phyloP scores from a whole-genome alignment of 176 grass and related monocot species.

The Hsuehochloa calcarea region DNA sequence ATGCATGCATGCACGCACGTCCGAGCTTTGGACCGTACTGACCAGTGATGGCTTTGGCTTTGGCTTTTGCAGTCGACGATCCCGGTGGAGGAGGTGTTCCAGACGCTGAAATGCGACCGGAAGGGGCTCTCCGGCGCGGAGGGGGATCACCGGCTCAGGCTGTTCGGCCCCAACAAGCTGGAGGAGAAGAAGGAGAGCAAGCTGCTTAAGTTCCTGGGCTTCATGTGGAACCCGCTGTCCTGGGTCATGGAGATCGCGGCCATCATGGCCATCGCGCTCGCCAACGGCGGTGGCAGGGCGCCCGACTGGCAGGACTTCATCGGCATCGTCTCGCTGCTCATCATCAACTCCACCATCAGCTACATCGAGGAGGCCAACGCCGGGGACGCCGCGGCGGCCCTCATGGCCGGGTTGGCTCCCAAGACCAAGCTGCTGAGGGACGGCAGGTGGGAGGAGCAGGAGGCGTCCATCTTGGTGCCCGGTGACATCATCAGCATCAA shows the following conservation, averaged over 20 bases:
- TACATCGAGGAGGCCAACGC: conserved; percentile 95
- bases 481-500: conserved; percentile 99
- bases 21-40: neutral
- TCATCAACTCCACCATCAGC: conserved; percentile 96
- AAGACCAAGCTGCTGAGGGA: conserved; percentile 90
- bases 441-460: conserved; percentile 74
- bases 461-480: conserved; percentile 78
- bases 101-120: conserved; percentile 63
- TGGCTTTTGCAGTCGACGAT: conserved; percentile 51
- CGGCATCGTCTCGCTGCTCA: conserved; percentile 69
- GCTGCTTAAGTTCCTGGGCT: conserved; percentile 90
- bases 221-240: conserved; percentile 98
- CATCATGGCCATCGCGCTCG: conserved; percentile 93
- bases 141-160: conserved; percentile 44
- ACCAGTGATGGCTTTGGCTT: neutral
- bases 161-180: conserved; percentile 90
- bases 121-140: conserved; percentile 66
- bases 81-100: conserved; percentile 72
- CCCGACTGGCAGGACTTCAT: conserved; percentile 96
- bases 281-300: conserved; percentile 75
- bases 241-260: conserved; percentile 99
- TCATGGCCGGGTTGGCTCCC: conserved; percentile 88
- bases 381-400: conserved; percentile 70
- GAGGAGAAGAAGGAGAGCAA: conserved; percentile 97
- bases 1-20: neutral